Conservation (phyloP, 306 rosid genomes). For the Quercus suber region DNA sequence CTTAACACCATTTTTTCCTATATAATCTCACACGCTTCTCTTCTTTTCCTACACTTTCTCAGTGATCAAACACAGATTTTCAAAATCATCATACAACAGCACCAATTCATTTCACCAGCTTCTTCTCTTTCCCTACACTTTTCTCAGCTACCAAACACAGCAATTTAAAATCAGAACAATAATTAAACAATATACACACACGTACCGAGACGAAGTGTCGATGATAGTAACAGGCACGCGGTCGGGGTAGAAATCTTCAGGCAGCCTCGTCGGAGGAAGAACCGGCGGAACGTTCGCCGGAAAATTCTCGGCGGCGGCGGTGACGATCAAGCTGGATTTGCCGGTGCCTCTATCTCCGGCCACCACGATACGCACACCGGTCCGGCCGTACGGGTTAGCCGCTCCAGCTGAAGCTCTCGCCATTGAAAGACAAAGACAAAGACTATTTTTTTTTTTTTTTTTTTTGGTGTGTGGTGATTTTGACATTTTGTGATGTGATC, state of each 20-base stretch:
- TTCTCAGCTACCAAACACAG: not conserved
- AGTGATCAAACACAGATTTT: not conserved
- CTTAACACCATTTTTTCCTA: not conserved
- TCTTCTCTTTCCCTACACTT: not conserved
- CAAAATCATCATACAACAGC: no score
- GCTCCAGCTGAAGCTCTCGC: constrained; percentile 55
- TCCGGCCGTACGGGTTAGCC: constrained; percentile 45
- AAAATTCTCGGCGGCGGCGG: constrained; percentile 78
- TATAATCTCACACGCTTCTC: not conserved
- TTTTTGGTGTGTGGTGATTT: no score
- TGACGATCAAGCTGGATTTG: constrained; percentile 86
- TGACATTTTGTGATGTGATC: no score
- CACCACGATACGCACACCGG: constrained; percentile 82
- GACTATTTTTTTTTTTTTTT: not conserved
- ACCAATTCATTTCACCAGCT: not conserved
- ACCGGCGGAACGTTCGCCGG: constrained; percentile 77
- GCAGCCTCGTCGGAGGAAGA: constrained; percentile 81
- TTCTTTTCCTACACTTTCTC: not conserved
- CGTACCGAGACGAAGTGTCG: constrained; percentile 88
- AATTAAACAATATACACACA: not conserved
- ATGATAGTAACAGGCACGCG: constrained; percentile 84
- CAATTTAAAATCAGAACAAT: not conserved
- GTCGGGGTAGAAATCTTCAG: constrained; percentile 88
- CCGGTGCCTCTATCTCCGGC: constrained; percentile 91
- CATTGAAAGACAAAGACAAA: constrained; percentile 34